Evolutionary conservation across 495 filamentous ascomycete genomes (phyloP).

Genomic region (Xylaria castorea): DNA sequence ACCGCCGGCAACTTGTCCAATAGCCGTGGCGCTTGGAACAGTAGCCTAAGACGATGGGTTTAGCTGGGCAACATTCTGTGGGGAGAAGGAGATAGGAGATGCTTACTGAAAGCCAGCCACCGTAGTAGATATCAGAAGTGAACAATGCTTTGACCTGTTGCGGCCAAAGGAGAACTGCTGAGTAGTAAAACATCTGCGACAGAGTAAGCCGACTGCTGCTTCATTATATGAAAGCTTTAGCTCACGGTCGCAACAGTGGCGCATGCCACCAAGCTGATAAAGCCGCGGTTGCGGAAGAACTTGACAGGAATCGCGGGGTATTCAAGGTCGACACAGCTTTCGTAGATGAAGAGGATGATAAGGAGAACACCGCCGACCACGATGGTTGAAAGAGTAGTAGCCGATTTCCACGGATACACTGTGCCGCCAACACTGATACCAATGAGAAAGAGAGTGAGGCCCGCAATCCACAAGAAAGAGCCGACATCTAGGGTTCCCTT

Average conservation of each 20-base stretch:
- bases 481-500: slow-evolving; percentile 35
- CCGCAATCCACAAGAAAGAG: slow-evolving; percentile 47
- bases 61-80: not conserved
- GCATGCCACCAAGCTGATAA: slow-evolving; percentile 49
- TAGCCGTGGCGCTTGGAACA: slow-evolving; percentile 36
- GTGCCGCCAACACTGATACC: slow-evolving; percentile 59
- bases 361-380: slow-evolving; percentile 51
- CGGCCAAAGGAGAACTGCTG: slow-evolving; percentile 38
- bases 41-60: slow-evolving; percentile 28
- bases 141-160: slow-evolving; percentile 39
- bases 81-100: not conserved
- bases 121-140: slow-evolving; percentile 37
- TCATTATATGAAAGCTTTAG: not conserved
- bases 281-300: slow-evolving; percentile 53
- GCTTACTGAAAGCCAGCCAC: slow-evolving; percentile 40
- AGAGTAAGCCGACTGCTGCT: slow-evolving; percentile 1
- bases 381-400: slow-evolving; percentile 53
- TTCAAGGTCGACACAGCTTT: slow-evolving; percentile 46
- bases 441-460: slow-evolving; percentile 53
- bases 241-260: slow-evolving; percentile 43
- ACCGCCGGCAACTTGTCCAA: slow-evolving; percentile 36
- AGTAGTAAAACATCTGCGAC: slow-evolving; percentile 44
- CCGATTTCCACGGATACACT: slow-evolving; percentile 57
- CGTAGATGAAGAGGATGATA: slow-evolving; percentile 52
- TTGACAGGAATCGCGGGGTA: slow-evolving; percentile 49